Evolutionary conservation across 805 yeast species (phyloP).

Genomic region (Ogataea corticis): DNA sequence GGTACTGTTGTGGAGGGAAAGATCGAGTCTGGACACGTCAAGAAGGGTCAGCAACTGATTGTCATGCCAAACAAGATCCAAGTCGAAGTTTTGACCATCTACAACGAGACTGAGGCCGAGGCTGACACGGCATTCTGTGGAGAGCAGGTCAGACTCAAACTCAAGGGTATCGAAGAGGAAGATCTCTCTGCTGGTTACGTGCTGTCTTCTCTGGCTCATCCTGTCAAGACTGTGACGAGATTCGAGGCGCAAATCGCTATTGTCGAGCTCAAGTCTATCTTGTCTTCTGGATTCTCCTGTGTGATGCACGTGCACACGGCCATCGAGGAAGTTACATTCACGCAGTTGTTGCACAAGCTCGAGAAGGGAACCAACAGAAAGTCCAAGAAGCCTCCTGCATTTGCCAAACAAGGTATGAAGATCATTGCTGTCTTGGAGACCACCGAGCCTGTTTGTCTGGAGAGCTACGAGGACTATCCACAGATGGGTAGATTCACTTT

Average conservation of each 20-base stretch:
- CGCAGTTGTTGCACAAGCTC: conserved; percentile 83
- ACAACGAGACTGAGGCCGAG: conserved; percentile 94
- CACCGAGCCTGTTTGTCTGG: conserved; percentile 87
- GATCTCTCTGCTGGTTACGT: conserved; percentile 92
- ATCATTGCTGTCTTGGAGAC: conserved; percentile 89
- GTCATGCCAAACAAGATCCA: conserved; percentile 89
- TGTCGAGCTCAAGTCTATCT: conserved; percentile 91
- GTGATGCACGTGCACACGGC: conserved; percentile 99
- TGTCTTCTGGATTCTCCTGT: conserved; percentile 95
- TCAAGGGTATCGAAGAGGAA: conserved; percentile 97
- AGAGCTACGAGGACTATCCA: conserved; percentile 87
- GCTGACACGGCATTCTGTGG: conserved; percentile 90
- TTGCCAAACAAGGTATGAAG: conserved; percentile 99
- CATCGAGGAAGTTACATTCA: conserved; percentile 88
- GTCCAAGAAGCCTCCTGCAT: conserved; percentile 96
- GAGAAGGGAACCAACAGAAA: conserved; percentile 97
- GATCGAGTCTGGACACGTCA: conserved; percentile 92
- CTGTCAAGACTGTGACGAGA: conserved; percentile 85
- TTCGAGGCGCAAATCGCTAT: conserved; percentile 97
- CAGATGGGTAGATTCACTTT: conserved; percentile 97
- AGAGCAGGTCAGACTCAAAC: conserved; percentile 92
- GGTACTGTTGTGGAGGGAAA: conserved; percentile 99
- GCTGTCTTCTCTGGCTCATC: conserved; percentile 79
- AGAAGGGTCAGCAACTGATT: conserved; percentile 71
- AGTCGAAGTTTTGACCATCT: conserved; percentile 85